phyloP scores from a whole-genome alignment of 768 basidiomycete genomes.

The Phallus indusiatus region DNA sequence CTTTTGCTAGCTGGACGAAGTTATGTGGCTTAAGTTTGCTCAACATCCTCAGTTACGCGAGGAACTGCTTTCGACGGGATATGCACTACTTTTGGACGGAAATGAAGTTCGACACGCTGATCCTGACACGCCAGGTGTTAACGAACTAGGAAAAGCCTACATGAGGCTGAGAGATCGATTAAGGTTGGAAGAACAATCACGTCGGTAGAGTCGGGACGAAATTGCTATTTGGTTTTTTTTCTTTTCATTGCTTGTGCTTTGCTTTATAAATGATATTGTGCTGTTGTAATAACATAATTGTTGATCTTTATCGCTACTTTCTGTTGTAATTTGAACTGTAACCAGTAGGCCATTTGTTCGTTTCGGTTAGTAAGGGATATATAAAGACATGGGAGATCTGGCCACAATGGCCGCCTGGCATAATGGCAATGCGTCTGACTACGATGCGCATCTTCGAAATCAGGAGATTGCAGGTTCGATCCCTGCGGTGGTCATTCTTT shows the following conservation, averaged over 20 bases:
- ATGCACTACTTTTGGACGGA: constrained; percentile 38
- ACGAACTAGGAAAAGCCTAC: constrained; percentile 56
- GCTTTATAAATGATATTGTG: no score
- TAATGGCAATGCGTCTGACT: constrained; percentile 12
- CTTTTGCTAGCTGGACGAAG: constrained; percentile 52
- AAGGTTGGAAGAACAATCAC: constrained; percentile 17
- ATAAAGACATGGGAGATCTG: no score
- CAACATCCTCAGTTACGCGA: constrained; percentile 55
- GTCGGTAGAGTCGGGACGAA: background rate
- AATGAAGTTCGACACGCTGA: constrained; percentile 69
- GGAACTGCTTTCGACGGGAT: constrained; percentile 45
- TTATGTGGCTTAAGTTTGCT: constrained; percentile 55
- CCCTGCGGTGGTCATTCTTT: constrained; percentile 69
- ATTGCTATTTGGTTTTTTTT: no score
- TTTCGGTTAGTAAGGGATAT: no score
- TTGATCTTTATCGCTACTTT: no score
- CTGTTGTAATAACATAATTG: no score
- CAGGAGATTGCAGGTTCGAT: constrained; percentile 93
- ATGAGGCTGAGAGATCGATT: constrained; percentile 44
- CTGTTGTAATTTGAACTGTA: no score
- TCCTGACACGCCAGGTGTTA: constrained; percentile 36
- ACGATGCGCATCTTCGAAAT: constrained; percentile 10
- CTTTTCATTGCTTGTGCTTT: no score
- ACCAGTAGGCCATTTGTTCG: no score
- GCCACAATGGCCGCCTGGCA: constrained; percentile 6